These are phyloP conservation scores for Mesembryanthemum crystallinum DNA, from an alignment of 148 eudicot species.

Conservation along the genomic window DNA sequence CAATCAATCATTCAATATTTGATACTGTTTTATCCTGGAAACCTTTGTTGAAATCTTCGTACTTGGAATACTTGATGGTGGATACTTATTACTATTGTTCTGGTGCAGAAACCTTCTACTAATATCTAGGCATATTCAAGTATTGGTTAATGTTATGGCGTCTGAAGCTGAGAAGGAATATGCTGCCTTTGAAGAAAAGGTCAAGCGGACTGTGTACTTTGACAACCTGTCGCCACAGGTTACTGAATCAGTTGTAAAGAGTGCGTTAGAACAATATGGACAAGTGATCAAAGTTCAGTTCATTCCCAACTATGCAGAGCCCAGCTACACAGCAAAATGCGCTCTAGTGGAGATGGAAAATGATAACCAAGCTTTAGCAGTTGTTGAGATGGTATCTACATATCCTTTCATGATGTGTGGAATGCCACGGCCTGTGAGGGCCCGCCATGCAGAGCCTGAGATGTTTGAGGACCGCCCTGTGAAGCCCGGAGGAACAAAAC, in stretches of 20 bases:
- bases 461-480: slow-evolving; percentile 80
- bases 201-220: slow-evolving; percentile 23
- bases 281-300: slow-evolving; percentile 42
- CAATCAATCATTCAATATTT: neutral
- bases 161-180: slow-evolving; percentile 40
- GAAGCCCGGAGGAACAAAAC: slow-evolving; percentile 48
- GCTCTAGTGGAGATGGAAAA: slow-evolving; percentile 62
- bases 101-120: neutral
- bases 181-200: slow-evolving; percentile 61
- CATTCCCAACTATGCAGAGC: slow-evolving; percentile 49
- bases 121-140: neutral
- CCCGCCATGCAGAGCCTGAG: slow-evolving; percentile 38
- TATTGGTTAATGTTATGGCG: slow-evolving; percentile 35
- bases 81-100: neutral
- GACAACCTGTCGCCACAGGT: slow-evolving; percentile 66
- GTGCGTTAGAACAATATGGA: slow-evolving; percentile 68
- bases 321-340: slow-evolving; percentile 31
- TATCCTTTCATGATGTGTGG: slow-evolving; percentile 74
- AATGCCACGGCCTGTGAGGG: slow-evolving; percentile 90
- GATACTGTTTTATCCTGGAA: neutral
- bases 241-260: slow-evolving; percentile 46
- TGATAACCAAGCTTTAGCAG: slow-evolving; percentile 35
- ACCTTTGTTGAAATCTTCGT: no score
- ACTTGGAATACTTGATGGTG: neutral
- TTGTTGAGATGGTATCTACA: slow-evolving; percentile 34